A percentile compares a stretch with the other conserved stretches of the same genome.
These are phyloP conservation scores for Ambrosiella xylebori DNA, from an alignment of 2,329 filamentous ascomycete species.

Conservation along the genomic window DNA sequence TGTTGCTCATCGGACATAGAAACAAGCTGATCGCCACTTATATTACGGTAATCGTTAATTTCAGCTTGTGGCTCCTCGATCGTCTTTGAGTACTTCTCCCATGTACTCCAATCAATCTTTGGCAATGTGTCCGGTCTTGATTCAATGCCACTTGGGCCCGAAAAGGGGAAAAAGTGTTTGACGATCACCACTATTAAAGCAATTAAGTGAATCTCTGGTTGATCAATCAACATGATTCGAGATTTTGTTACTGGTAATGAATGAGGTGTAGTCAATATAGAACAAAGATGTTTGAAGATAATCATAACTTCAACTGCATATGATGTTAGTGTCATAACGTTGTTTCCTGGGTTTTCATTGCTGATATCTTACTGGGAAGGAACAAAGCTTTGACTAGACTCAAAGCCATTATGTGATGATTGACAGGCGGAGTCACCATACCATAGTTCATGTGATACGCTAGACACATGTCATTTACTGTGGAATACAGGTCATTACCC, in stretches of 20 bases:
- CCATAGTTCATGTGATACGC: conserved; percentile 52
- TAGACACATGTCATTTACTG: conserved; percentile 42
- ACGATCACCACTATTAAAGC: conserved; percentile 55
- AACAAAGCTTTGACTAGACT: conserved; percentile 54
- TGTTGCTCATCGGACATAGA: conserved; percentile 42
- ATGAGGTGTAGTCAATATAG: conserved; percentile 4
- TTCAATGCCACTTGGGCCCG: conserved; percentile 26
- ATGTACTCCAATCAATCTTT: conserved; percentile 52
- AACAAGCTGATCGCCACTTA: conserved; percentile 45
- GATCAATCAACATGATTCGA: conserved; percentile 24
- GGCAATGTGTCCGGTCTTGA: conserved; percentile 15
- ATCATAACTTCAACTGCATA: conserved; percentile 14
- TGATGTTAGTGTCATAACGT: conserved; percentile 1
- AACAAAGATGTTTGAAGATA: conserved; percentile 6
- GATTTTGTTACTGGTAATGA: conserved; percentile 3
- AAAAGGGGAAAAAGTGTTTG: conserved; percentile 64
- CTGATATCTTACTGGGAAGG: conserved; percentile 44
- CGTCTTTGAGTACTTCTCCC: conserved; percentile 24
- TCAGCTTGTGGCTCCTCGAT: conserved; percentile 16
- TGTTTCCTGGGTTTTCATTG: background rate
- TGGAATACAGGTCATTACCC: conserved; percentile 44
- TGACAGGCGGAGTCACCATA: conserved; percentile 56
- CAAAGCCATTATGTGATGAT: conserved; percentile 49
- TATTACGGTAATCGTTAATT: conserved; percentile 28
- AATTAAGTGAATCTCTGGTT: conserved; percentile 61